These are phyloP conservation scores for Somion occarium DNA, from an alignment of 1,284 basidiomycete genomes.

Conservation along the genomic window DNA sequence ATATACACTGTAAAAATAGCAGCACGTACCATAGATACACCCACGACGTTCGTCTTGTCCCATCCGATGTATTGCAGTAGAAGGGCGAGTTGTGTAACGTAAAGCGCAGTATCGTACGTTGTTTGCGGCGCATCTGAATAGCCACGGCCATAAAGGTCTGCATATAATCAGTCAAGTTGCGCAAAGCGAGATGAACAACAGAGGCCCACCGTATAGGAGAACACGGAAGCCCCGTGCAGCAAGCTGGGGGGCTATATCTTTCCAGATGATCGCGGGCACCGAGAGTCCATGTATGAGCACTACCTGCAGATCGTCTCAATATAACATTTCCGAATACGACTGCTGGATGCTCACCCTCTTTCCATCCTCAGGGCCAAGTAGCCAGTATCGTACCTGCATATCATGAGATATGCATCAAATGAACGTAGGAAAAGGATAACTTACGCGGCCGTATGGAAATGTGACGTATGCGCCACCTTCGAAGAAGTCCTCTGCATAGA, in stretches of 20 bases:
- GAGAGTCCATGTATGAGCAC: slow-evolving; percentile 78
- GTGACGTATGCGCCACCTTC: slow-evolving; percentile 59
- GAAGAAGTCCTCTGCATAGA: slow-evolving; percentile 69
- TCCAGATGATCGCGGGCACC: slow-evolving; percentile 71
- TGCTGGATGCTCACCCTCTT: slow-evolving; percentile 44
- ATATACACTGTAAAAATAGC: background rate
- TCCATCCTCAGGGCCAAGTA: slow-evolving; percentile 65
- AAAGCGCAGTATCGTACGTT: slow-evolving; percentile 57
- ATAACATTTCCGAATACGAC: background rate
- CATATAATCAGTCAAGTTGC: background rate
- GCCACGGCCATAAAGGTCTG: slow-evolving; percentile 76
- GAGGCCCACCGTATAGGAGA: slow-evolving; percentile 58
- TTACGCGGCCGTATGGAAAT: slow-evolving; percentile 57
- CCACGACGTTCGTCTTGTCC: slow-evolving; percentile 58
- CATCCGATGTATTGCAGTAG: slow-evolving; percentile 74
- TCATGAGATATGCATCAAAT: slow-evolving; percentile 11
- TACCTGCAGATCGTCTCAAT: slow-evolving; percentile 36
- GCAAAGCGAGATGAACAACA: background rate
- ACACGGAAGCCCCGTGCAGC: slow-evolving; percentile 65
- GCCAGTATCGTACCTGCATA: slow-evolving; percentile 66
- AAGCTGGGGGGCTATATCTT: slow-evolving; percentile 60
- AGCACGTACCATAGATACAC: slow-evolving; percentile 63
- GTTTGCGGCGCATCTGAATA: slow-evolving; percentile 73
- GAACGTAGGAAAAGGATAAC: slow-evolving; percentile 12
- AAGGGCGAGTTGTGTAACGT: slow-evolving; percentile 73